Conservation (phyloP, 805 yeast genomes). For the Schizosaccharomyces cryophilus region DNA sequence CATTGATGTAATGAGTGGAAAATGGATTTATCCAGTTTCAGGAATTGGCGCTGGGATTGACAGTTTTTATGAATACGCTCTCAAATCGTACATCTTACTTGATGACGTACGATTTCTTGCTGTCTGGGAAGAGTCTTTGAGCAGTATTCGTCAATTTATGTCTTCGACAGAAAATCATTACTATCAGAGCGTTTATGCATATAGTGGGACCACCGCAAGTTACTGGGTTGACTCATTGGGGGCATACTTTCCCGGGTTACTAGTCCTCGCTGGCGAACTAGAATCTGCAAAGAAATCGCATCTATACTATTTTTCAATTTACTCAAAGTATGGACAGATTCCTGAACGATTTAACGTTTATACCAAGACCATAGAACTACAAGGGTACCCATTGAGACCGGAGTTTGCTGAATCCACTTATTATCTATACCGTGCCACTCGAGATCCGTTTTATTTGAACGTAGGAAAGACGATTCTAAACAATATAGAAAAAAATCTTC, state of each 20-base stretch:
- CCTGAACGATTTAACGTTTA: slow-evolving; percentile 69
- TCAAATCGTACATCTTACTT: slow-evolving; percentile 51
- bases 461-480: slow-evolving; percentile 44
- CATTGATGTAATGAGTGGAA: slow-evolving; percentile 31
- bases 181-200: slow-evolving; percentile 30
- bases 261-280: slow-evolving; percentile 54
- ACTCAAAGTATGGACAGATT: slow-evolving; percentile 56
- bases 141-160: slow-evolving; percentile 31
- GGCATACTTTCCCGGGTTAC: slow-evolving; percentile 75
- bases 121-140: slow-evolving; percentile 37
- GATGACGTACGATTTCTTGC: slow-evolving; percentile 27
- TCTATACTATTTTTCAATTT: slow-evolving; percentile 39
- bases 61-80: slow-evolving; percentile 70
- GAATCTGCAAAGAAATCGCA: slow-evolving; percentile 39
- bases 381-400: slow-evolving; percentile 62
- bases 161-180: slow-evolving; percentile 23
- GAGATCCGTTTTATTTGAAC: slow-evolving; percentile 58
- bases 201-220: slow-evolving; percentile 25
- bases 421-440: slow-evolving; percentile 57
- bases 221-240: slow-evolving; percentile 68
- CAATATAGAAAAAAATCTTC: slow-evolving; percentile 28
- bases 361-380: slow-evolving; percentile 22
- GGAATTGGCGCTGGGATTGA: slow-evolving; percentile 85
- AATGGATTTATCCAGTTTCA: slow-evolving; percentile 34
- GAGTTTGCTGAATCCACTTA: slow-evolving; percentile 80